Percentiles rank a stretch among this genome's conserved stretches.
phyloP scores from a whole-genome alignment of 257 asterid genomes.

The Primulina huaijiensis region DNA sequence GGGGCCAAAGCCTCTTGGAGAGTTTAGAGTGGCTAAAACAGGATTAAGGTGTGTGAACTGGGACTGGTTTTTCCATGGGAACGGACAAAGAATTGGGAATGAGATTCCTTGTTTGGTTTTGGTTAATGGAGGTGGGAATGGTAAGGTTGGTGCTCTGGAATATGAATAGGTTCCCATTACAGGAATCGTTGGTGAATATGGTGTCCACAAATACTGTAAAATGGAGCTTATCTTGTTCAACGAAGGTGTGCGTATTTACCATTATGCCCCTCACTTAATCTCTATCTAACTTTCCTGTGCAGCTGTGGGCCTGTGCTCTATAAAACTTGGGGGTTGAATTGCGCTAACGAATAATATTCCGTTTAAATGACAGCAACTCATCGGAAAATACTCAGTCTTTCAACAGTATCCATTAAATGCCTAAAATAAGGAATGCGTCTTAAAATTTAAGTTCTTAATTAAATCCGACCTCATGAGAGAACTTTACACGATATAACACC shows the following conservation, averaged over 20 bases:
- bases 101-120: constrained; percentile 35
- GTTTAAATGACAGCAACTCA: not conserved
- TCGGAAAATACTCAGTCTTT: not conserved
- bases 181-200: constrained; percentile 29
- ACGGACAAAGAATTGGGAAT: constrained; percentile 30
- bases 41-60: constrained; percentile 27
- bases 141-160: constrained; percentile 34
- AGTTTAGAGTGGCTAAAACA: constrained; percentile 57
- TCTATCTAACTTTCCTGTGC: not conserved
- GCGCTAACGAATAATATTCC: not conserved
- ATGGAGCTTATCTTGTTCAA: constrained; percentile 39
- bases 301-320: not conserved
- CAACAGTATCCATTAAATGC: not conserved
- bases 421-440: not conserved
- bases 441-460: too few relatives aligned
- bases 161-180: constrained; percentile 42
- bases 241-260: constrained; percentile 23
- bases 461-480: too few relatives aligned
- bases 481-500: too few relatives aligned
- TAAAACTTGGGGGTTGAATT: not conserved
- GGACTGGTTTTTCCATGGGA: constrained; percentile 26
- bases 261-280: constrained; percentile 26
- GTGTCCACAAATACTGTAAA: constrained; percentile 6
- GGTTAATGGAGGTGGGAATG: constrained; percentile 35
- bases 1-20: constrained; percentile 88